Evolutionary conservation across 1,284 basidiomycete species (phyloP).

Genomic region (Ganoderma meredithae): DNA sequence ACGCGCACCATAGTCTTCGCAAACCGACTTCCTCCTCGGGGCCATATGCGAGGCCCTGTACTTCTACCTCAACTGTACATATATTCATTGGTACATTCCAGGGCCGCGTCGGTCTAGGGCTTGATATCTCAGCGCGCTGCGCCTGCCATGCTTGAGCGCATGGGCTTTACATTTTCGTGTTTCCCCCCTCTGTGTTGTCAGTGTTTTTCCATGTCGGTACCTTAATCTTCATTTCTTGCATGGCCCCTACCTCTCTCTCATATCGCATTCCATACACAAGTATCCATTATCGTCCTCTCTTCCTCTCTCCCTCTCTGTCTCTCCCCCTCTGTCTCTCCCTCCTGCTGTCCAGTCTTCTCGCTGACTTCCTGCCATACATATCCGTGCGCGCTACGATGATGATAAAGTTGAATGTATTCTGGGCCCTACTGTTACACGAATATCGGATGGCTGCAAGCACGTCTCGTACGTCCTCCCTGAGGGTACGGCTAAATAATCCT

Average conservation of each 20-base stretch:
- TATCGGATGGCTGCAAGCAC: no score
- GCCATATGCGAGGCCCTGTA: slow-evolving; percentile 23
- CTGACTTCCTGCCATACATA: slow-evolving; percentile 14
- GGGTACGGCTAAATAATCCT: slow-evolving; percentile 5
- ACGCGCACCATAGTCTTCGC: background rate
- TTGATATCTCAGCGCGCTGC: slow-evolving; percentile 8
- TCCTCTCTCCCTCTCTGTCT: slow-evolving; percentile 2
- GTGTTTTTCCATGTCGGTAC: slow-evolving; percentile 17
- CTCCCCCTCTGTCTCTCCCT: background rate
- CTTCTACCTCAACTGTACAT: slow-evolving; percentile 31
- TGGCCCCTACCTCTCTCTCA: slow-evolving; percentile 14
- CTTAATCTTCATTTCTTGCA: slow-evolving; percentile 28
- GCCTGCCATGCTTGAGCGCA: slow-evolving; percentile 2
- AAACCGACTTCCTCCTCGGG: slow-evolving; percentile 9
- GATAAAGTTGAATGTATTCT: slow-evolving; percentile 9
- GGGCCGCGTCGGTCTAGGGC: slow-evolving; percentile 13
- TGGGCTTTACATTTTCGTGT: background rate
- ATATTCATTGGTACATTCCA: slow-evolving; percentile 29
- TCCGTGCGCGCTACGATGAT: slow-evolving; percentile 1
- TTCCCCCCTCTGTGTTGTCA: background rate
- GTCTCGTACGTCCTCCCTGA: background rate
- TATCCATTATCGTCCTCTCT: slow-evolving; percentile 7
- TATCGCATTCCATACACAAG: slow-evolving; percentile 27
- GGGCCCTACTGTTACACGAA: background rate
- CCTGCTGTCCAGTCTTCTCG: slow-evolving; percentile 5